These are phyloP conservation scores for Nigrospora sphaerica DNA, from an alignment of 2,329 filamentous ascomycete genomes.

Conservation along the genomic window DNA sequence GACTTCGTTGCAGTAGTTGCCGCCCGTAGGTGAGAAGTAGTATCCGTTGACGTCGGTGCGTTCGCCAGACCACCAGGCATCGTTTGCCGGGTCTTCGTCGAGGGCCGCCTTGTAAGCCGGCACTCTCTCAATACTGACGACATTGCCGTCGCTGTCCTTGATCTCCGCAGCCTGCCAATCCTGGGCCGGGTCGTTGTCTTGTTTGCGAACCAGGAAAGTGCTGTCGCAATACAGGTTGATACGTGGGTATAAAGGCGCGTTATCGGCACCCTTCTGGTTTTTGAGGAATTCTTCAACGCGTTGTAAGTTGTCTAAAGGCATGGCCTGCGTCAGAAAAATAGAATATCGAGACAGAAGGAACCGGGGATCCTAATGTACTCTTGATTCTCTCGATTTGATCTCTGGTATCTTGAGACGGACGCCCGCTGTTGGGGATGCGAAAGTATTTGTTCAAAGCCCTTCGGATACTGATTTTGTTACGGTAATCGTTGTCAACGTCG, in stretches of 20 bases:
- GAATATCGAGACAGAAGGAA: no score
- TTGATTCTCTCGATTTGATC: not conserved
- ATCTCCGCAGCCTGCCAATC: not conserved
- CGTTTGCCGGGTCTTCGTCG: not conserved
- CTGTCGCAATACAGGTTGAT: not conserved
- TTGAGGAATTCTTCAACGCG: no score
- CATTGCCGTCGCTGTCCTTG: not conserved
- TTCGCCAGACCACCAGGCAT: not conserved
- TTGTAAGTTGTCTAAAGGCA: no score
- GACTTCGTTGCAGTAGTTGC: not conserved
- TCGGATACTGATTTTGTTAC: no score
- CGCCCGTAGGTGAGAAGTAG: not conserved
- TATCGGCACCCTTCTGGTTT: no score
- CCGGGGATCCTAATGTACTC: no score
- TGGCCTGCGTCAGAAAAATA: no score
- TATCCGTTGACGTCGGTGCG: not conserved
- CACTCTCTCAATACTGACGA: not conserved
- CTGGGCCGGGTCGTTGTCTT: not conserved
- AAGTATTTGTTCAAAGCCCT: no score
- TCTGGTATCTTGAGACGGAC: not conserved
- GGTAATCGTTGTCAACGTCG: no score
- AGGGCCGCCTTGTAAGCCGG: not conserved
- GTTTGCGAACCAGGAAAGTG: not conserved
- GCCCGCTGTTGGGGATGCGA: no score
- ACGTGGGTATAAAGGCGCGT: no score